phyloP scores from a whole-genome alignment of 2,329 filamentous ascomycete genomes.

The Neoascochyta sp. region DNA sequence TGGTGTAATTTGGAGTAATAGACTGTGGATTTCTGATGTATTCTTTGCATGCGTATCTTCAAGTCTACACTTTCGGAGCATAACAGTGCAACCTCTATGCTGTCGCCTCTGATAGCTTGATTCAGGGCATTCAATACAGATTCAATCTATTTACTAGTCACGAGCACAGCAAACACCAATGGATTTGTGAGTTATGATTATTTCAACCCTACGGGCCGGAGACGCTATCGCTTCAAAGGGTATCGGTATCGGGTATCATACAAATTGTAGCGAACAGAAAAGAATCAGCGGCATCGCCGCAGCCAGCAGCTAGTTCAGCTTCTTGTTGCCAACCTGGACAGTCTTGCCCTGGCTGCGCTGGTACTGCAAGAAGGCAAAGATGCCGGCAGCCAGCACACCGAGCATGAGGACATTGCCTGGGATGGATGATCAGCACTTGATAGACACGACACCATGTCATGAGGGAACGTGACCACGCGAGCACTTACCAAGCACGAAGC shows the following conservation, averaged over 20 bases:
- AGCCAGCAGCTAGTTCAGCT: conserved; percentile 28
- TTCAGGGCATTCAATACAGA: no score
- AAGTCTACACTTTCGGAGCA: no score
- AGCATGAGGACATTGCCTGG: conserved; percentile 37
- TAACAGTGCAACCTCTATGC: no score
- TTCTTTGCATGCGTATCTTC: no score
- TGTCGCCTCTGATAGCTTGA: no score
- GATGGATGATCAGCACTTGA: conserved; percentile 7
- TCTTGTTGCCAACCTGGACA: conserved; percentile 37
- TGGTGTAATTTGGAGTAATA: no score
- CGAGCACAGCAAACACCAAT: no score
- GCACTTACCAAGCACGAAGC: conserved; percentile 31
- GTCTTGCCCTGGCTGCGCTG: conserved; percentile 35
- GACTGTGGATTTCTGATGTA: no score
- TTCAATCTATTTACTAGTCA: no score
- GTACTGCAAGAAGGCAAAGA: conserved; percentile 37
- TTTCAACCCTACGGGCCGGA: no score
- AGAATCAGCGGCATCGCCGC: background rate
- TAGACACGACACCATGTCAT: background rate
- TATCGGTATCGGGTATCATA: no score
- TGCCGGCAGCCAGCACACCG: conserved; percentile 27
- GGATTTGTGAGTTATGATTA: no score
- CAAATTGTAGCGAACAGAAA: conserved; percentile 2
- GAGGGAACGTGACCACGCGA: background rate
- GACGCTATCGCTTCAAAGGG: conserved; percentile 1